Percentiles rank a stretch among this genome's conserved stretches.
Evolutionary conservation across 441 rosid species (phyloP).

Genomic region (Aleurites moluccanus): DNA sequence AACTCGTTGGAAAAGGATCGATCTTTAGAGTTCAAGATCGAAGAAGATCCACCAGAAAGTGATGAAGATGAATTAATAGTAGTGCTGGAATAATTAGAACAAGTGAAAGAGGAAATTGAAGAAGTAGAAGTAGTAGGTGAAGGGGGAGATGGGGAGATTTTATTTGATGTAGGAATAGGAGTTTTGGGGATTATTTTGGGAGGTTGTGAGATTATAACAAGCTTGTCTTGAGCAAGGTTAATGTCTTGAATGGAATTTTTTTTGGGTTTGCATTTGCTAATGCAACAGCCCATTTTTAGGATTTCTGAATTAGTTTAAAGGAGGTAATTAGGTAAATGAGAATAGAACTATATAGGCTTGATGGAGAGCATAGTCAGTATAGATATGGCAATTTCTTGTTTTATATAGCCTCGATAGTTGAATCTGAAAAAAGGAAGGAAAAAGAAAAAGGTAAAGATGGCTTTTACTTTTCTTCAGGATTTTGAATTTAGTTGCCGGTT

Average conservation of each 20-base stretch:
- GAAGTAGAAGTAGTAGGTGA: constrained; percentile 39
- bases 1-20: constrained; percentile 80
- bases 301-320: constrained; percentile 1
- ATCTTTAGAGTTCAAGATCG: constrained; percentile 50
- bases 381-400: not conserved
- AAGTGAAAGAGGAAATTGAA: constrained; percentile 36
- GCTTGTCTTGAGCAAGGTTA: constrained; percentile 52
- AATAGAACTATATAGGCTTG: not conserved
- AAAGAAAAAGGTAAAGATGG: constrained; percentile 8
- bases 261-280: constrained; percentile 65
- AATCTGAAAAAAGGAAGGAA: constrained; percentile 19
- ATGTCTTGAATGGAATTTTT: constrained; percentile 38
- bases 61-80: constrained; percentile 48
- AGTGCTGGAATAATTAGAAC: constrained; percentile 29
- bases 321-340: not conserved
- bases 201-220: constrained; percentile 44
- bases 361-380: not conserved
- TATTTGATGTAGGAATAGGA: constrained; percentile 21
- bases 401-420: constrained; percentile 29
- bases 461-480: constrained; percentile 26
- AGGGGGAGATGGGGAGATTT: constrained; percentile 42
- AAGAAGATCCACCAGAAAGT: constrained; percentile 39
- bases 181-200: constrained; percentile 19
- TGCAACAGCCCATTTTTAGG: constrained; percentile 72
- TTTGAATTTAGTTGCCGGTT: constrained; percentile 57